Evolutionary conservation across 306 rosid species (phyloP), one percentile per base, ranked within the genome.

Genomic region (Cucumis cinereus): DNA sequence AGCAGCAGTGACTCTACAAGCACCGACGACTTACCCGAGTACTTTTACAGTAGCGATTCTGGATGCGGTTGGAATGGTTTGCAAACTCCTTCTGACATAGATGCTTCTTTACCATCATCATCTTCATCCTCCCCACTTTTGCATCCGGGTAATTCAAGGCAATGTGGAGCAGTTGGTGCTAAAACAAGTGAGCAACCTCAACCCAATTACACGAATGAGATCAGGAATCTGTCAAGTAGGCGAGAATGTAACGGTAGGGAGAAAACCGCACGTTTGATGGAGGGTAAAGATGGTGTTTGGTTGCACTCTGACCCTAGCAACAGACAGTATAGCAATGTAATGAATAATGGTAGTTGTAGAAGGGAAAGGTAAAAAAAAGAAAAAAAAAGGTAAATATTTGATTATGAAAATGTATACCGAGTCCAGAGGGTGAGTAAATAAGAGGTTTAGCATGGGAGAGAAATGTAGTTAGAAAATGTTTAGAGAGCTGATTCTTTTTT

Each of bases 11-110:
- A 86, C 81, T 86, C 97, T 23, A 66, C 85, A 53, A 87, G 92
- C 84, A 80, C 86, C 0, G 97, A 94, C 9, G 99, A 92, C 80
- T 90, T 92, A 35, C 84, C 96, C 0, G 95, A 90, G 61, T 92
- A 87, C 77, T 77, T 90, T 79, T 90, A 87, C 77, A 97, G 98
- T 35, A 97, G 99, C 41, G 88, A 90, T 38, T 80, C 94, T 15
- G 91, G 86, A 54, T 77, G 64, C 38, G 85, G 88, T 20, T 84
- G 85, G 80, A 85, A 85, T 78, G 81, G 69, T 13, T n/a, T 36
- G 23, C 78, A 23, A 14, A 75, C 10, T 67, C 59, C 66, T 64
- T 88, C 87, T 0, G 94, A 91, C 77, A 84, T 86, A 1, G 93
- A 88, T 69, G 22, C 89, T 49, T 83, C 69, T 19, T 74, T 52